phyloP scores from a whole-genome alignment of 441 rosid genomes.

The Gossypium lobatum region DNA sequence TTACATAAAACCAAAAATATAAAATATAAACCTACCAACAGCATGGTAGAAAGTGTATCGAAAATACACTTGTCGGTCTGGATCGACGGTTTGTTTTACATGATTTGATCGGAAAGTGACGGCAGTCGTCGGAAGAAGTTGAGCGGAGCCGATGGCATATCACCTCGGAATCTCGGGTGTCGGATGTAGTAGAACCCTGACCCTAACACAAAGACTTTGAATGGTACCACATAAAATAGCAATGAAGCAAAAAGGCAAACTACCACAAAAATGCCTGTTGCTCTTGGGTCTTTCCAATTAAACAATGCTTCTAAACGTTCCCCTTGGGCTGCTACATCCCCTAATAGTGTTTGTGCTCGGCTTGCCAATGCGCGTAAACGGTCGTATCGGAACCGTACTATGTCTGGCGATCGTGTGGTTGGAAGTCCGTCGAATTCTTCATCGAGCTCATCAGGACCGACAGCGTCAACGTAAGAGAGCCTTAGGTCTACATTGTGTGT shows the following conservation, averaged over 20 bases:
- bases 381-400: constrained; percentile 48
- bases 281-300: constrained; percentile 64
- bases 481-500: constrained; percentile 43
- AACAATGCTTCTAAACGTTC: constrained; percentile 55
- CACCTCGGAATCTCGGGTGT: constrained; percentile 62
- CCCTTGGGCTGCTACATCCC: constrained; percentile 65
- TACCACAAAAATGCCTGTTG: constrained; percentile 53
- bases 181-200: constrained; percentile 49
- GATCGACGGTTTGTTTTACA: constrained; percentile 19
- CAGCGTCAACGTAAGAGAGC: constrained; percentile 43
- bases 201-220: constrained; percentile 40
- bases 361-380: constrained; percentile 58
- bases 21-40: background rate
- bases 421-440: constrained; percentile 67
- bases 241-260: constrained; percentile 49
- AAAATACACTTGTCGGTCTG: background rate
- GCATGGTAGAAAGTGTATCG: constrained; percentile 4
- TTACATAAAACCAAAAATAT: background rate
- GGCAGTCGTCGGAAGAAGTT: constrained; percentile 63
- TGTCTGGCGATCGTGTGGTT: constrained; percentile 33
- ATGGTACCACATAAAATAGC: constrained; percentile 50
- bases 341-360: constrained; percentile 50
- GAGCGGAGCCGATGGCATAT: constrained; percentile 51
- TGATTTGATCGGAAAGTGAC: constrained; percentile 56
- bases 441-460: constrained; percentile 51